Evolutionary conservation across 306 rosid species (phyloP).

Genomic region (Casuarina glauca): DNA sequence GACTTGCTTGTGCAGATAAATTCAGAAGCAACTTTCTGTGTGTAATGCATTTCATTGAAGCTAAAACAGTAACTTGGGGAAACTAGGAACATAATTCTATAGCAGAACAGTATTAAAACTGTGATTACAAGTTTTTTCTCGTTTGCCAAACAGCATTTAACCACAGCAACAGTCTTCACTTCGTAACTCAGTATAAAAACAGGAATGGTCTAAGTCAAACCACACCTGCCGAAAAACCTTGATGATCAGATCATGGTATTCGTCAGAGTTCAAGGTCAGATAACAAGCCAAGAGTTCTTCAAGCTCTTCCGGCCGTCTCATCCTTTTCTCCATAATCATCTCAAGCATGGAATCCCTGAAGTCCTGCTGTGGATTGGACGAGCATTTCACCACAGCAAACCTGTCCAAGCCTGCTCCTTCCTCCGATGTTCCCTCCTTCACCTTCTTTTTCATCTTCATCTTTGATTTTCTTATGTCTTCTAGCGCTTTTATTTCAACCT

Average conservation of each 20-base stretch:
- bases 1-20: not conserved
- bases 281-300: constrained; percentile 87
- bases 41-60: not conserved
- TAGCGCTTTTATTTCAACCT: constrained; percentile 68
- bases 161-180: constrained; percentile 36
- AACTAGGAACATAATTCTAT: constrained; percentile 8
- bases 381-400: constrained; percentile 79
- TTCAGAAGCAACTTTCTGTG: not conserved
- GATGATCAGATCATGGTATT: constrained; percentile 81
- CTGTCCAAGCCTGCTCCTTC: constrained; percentile 49
- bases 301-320: constrained; percentile 62
- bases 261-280: constrained; percentile 82
- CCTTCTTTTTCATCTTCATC: constrained; percentile 51
- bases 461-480: constrained; percentile 68
- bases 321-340: constrained; percentile 72
- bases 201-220: constrained; percentile 58
- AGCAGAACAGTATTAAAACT: constrained; percentile 19
- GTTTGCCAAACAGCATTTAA: constrained; percentile 21
- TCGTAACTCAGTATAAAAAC: constrained; percentile 35
- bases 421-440: constrained; percentile 32
- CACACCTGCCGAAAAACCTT: constrained; percentile 86
- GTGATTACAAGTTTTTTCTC: constrained; percentile 9
- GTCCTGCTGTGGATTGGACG: constrained; percentile 70
- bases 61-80: not conserved
- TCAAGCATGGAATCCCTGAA: constrained; percentile 96